A percentile compares a stretch with the other conserved stretches of the same genome.
Conservation (phyloP, 768 basidiomycete species). For the Serendipita sp. region DNA sequence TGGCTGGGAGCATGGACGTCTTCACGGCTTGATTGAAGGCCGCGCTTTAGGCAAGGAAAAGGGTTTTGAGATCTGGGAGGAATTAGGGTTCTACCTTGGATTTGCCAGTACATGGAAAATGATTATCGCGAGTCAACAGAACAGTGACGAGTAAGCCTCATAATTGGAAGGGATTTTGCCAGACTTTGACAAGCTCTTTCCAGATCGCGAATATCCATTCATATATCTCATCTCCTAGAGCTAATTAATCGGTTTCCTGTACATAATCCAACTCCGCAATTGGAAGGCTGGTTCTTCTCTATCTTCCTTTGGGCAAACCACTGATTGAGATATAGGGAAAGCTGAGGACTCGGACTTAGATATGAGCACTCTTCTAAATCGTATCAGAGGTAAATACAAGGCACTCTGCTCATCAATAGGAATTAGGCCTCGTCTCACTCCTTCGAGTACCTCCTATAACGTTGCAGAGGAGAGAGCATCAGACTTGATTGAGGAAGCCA, state of each 20-base stretch:
- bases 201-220: slow-evolving; percentile 29
- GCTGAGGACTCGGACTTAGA: slow-evolving; percentile 34
- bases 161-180: neutral
- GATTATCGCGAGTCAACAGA: slow-evolving; percentile 28
- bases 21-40: slow-evolving; percentile 86
- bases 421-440: slow-evolving; percentile 33
- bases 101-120: slow-evolving; percentile 58
- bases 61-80: slow-evolving; percentile 94
- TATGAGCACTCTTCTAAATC: slow-evolving; percentile 58
- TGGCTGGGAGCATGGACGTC: slow-evolving; percentile 70
- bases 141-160: slow-evolving; percentile 34
- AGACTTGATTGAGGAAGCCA: neutral
- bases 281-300: slow-evolving; percentile 13
- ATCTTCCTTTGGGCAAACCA: slow-evolving; percentile 13
- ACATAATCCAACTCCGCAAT: slow-evolving; percentile 43
- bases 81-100: slow-evolving; percentile 86
- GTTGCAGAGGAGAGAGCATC: neutral
- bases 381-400: slow-evolving; percentile 79
- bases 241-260: slow-evolving; percentile 64
- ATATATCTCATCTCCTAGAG: slow-evolving; percentile 53
- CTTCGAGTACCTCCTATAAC: neutral
- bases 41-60: slow-evolving; percentile 77
- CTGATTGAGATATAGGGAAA: slow-evolving; percentile 13
- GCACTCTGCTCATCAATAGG: slow-evolving; percentile 72
- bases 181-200: neutral